Conservation (phyloP, 805 yeast species). For the Cyberlindnera maritima region DNA sequence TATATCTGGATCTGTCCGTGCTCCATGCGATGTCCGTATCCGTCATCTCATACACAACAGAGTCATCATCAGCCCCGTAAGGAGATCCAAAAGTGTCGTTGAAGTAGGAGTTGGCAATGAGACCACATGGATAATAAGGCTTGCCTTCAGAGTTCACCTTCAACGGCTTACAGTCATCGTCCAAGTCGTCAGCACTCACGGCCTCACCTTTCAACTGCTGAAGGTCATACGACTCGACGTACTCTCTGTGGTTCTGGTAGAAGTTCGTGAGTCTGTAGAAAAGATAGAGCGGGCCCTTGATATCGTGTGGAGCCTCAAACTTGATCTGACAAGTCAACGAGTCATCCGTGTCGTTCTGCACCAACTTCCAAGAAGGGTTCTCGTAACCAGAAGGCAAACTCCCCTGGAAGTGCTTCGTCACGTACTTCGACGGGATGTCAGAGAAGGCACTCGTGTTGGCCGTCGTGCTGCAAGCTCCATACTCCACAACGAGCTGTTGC, state of each 20-base stretch:
- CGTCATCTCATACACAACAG: slow-evolving; percentile 18
- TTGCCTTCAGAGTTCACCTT: slow-evolving; percentile 48
- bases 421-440: slow-evolving; percentile 58
- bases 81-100: slow-evolving; percentile 78
- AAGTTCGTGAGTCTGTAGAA: slow-evolving; percentile 89
- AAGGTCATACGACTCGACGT: slow-evolving; percentile 81
- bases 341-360: slow-evolving; percentile 36
- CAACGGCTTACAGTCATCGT: slow-evolving; percentile 61
- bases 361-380: slow-evolving; percentile 63
- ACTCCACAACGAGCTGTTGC: slow-evolving; percentile 71
- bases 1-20: slow-evolving; percentile 68
- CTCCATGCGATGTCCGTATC: slow-evolving; percentile 79
- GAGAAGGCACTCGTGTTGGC: slow-evolving; percentile 44
- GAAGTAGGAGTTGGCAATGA: slow-evolving; percentile 88
- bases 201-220: slow-evolving; percentile 79
- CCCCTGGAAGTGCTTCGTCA: slow-evolving; percentile 57
- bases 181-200: slow-evolving; percentile 48
- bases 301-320: slow-evolving; percentile 68
- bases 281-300: slow-evolving; percentile 68
- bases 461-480: slow-evolving; percentile 59
- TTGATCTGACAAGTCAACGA: slow-evolving; percentile 56
- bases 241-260: slow-evolving; percentile 92
- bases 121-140: slow-evolving; percentile 89
- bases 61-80: slow-evolving; percentile 21
- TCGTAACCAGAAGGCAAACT: slow-evolving; percentile 12